A percentile compares a stretch with the other conserved stretches of the same genome.
Conservation (phyloP, 225 moss, liverwort and hornwort genomes). For the Polytrichum formosum region DNA sequence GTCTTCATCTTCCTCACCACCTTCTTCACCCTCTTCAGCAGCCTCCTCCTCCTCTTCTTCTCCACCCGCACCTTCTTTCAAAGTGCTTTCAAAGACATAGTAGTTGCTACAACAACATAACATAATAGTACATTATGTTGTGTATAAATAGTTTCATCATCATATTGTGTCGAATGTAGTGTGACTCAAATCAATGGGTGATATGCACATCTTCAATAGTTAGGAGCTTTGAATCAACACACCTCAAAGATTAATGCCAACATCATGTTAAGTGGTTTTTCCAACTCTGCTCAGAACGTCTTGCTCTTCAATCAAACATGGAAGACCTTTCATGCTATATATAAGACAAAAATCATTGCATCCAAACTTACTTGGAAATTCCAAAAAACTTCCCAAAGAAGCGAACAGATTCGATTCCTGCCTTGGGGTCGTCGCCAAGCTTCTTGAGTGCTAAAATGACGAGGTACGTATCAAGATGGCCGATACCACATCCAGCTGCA, state of each 20-base stretch:
- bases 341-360: too few species aligned
- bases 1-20: slow-evolving; percentile 21
- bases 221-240: too few species aligned
- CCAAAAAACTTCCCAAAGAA: slow-evolving; percentile 92
- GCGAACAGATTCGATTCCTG: slow-evolving; percentile 55
- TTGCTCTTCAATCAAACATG: too few species aligned
- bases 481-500: slow-evolving; percentile 81
- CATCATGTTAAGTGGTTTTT: too few species aligned
- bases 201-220: too few species aligned
- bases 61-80: slow-evolving; percentile 43
- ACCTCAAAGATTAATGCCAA: too few species aligned
- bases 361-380: slow-evolving; percentile 41
- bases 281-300: too few species aligned
- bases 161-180: too few species aligned
- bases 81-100: slow-evolving; percentile 79
- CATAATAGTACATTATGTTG: not conserved
- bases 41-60: slow-evolving; percentile 24
- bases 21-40: slow-evolving; percentile 19
- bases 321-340: too few species aligned
- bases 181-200: too few species aligned
- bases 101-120: slow-evolving; percentile 50
- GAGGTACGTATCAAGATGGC: slow-evolving; percentile 65
- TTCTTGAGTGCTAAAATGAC: slow-evolving; percentile 80
- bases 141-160: too few species aligned
- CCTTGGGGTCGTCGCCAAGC: slow-evolving; percentile 71